phyloP scores from a whole-genome alignment of 129 eudicot species.

The Chrysanthemum lavandulifolium region DNA sequence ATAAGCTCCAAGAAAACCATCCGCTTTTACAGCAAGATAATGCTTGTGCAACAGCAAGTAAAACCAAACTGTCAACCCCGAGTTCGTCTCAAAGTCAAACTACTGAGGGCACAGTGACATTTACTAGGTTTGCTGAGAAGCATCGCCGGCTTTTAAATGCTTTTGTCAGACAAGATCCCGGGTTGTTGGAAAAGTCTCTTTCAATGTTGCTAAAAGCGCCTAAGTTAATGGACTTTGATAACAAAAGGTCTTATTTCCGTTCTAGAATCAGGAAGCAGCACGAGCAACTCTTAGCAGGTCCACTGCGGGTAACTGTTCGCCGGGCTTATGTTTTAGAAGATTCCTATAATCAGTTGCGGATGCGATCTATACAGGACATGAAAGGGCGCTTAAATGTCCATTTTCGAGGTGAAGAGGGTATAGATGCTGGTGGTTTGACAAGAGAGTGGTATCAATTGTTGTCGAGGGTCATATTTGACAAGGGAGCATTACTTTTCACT shows the following conservation, averaged over 20 bases:
- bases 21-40: neutral
- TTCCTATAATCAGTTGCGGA: slow-evolving; percentile 13
- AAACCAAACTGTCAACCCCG: neutral
- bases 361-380: neutral
- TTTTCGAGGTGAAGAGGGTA: slow-evolving; percentile 13
- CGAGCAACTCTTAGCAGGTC: neutral
- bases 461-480: slow-evolving; percentile 12
- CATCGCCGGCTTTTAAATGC: neutral
- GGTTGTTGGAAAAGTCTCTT: neutral
- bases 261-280: slow-evolving; percentile 8
- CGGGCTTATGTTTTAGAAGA: slow-evolving; percentile 12
- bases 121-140: slow-evolving; percentile 7
- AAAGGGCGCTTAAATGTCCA: slow-evolving; percentile 5
- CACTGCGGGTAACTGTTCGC: neutral
- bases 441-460: slow-evolving; percentile 14
- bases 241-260: slow-evolving; percentile 6
- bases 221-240: slow-evolving; percentile 4
- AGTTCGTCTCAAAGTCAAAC: neutral
- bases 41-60: slow-evolving; percentile 7
- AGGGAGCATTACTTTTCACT: slow-evolving; percentile 14
- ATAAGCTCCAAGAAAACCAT: neutral
- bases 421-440: slow-evolving; percentile 17
- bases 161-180: slow-evolving; percentile 9
- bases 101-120: neutral
- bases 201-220: slow-evolving; percentile 5